A percentile compares a stretch with the other conserved stretches of the same genome.
These are phyloP conservation scores for Ogataea thermomethanolica DNA, from an alignment of 805 yeast species.

Conservation along the genomic window DNA sequence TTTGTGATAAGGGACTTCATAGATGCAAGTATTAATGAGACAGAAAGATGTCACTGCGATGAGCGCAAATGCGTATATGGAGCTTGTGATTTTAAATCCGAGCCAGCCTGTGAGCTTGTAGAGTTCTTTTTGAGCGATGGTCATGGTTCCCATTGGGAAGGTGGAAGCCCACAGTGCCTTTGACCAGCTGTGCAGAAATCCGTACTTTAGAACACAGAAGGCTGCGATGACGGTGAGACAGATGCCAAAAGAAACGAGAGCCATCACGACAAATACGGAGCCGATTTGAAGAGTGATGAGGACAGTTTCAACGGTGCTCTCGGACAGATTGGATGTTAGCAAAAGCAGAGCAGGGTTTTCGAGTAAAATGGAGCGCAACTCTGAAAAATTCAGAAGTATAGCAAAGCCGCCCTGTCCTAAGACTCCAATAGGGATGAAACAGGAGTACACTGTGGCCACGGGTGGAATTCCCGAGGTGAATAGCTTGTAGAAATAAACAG, in stretches of 20 bases:
- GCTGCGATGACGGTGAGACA: slow-evolving; percentile 43
- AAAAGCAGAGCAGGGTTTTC: no score
- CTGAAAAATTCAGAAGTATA: slow-evolving; percentile 35
- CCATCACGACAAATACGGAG: slow-evolving; percentile 22
- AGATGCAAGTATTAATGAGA: slow-evolving; percentile 34
- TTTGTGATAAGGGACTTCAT: slow-evolving; percentile 29
- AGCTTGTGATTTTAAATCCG: slow-evolving; percentile 60
- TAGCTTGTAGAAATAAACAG: slow-evolving; percentile 59
- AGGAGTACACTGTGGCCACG: slow-evolving; percentile 51
- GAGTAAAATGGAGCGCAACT: slow-evolving; percentile 5
- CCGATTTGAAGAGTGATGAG: slow-evolving; percentile 8
- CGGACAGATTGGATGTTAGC: no score
- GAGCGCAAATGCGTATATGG: slow-evolving; percentile 55
- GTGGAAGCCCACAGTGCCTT: slow-evolving; percentile 80
- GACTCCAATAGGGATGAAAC: slow-evolving; percentile 78
- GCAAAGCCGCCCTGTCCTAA: slow-evolving; percentile 83
- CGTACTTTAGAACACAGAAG: slow-evolving; percentile 32
- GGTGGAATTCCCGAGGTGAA: slow-evolving; percentile 57
- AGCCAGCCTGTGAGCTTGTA: slow-evolving; percentile 44
- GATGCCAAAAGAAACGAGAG: slow-evolving; percentile 32
- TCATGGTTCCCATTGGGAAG: slow-evolving; percentile 86
- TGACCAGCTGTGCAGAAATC: slow-evolving; percentile 38
- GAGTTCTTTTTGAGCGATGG: slow-evolving; percentile 54
- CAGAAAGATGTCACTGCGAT: slow-evolving; percentile 44
- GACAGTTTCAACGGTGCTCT: no score